Base-by-base conservation (phyloP, 2,329 filamentous ascomycete species). In the Colletotrichum scovillei region DNA sequence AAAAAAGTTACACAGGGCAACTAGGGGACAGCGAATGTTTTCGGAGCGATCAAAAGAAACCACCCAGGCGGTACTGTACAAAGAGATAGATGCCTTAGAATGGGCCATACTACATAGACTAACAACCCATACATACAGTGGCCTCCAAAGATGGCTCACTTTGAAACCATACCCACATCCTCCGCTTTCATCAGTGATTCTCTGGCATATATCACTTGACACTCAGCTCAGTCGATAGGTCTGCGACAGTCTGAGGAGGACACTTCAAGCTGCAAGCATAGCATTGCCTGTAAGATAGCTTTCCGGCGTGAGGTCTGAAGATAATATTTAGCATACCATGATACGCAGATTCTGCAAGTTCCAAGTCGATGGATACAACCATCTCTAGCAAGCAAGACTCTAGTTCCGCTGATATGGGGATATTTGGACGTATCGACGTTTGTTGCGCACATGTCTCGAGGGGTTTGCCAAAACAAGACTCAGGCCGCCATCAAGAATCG, bases 21-120 rank as follows among this genome's bases (percentile, higher is more conserved):
- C 53, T 52, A 19, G 56, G 67, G 58, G 38, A 49, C 53, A 63
- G 58, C 30, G 60, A 26, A 56, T 35, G 46, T 26, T 35, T 64
- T 19, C n/a, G 35, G 35, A 28, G 58, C 46, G n/a, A 32, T 12
- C 49, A 60, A 49, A 24, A 5, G 9, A 32, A 28, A 4, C 28
- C 19, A 49, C 46, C 32, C n/a, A 4, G 46, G 49, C 22, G 53
- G 60, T 32, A 24, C 9, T 28, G 71, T 71, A 73, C 67, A 71
- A 62, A 62, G 56, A 38, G 26, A 58, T 66, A 73, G 71, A 71
- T 12, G 12, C 60, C 35, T 66, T 66, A 69, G 59, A 73, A 53
- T 28, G 14, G 38, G 30, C 46, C n/a, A 22, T 5, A 35, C 5
- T 19, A 46, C 9, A 56, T 64, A 64, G 59, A 59, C 42, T 38